Evolutionary conservation across 805 yeast genomes (phyloP), one percentile per base, ranked within the genome.

Genomic region (Spathaspora arborariae): DNA sequence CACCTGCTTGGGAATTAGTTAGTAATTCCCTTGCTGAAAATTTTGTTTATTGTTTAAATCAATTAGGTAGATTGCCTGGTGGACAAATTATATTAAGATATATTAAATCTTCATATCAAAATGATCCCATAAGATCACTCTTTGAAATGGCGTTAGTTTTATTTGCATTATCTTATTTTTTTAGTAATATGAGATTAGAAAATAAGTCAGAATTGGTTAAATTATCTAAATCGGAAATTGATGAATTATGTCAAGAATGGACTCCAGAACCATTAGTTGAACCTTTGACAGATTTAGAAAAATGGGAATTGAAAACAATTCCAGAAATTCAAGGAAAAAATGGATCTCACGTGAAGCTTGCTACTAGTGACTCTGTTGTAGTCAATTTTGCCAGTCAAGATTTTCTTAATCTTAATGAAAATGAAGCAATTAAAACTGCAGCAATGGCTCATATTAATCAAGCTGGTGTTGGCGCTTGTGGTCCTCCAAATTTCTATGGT

Each of bases 401-500:
- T 66, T 84, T 84, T 55, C 74, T 88, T 59, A 78, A 82, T 56
- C 68, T 89, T 60, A 78, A 84, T 42, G 65, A 66, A 27, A 67
- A 78, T 54, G 64, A 66, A 18, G 61, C 51, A 13, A 72, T 89
- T 35, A 70, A 70, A 44, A 63, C 72, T 18, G 76, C 72, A 10
- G 89, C 90, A 4, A 75, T 79, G 44, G 62, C 70, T 24, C 74
- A 81, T 19, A 81, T 94, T 50, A 72, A 73, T 41, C 73, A 74
- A 48, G 81, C 85, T 49, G 99, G 99, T 62, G 97, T 94, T 44
- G 99, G 99, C 53, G 92, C 97, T 0, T 94, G 99, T 73, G 97
- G 98, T 36, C 98, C 99, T 4, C 96, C 97, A 38, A 96, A 96
- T 47, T 94, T 94, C 59, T 94, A 91, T 64, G 99, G 99, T 51